Percentiles rank a stretch among this genome's conserved stretches.
These are phyloP conservation scores for Cytospora piceicola DNA, from an alignment of 2,329 filamentous ascomycete genomes.

Conservation along the genomic window DNA sequence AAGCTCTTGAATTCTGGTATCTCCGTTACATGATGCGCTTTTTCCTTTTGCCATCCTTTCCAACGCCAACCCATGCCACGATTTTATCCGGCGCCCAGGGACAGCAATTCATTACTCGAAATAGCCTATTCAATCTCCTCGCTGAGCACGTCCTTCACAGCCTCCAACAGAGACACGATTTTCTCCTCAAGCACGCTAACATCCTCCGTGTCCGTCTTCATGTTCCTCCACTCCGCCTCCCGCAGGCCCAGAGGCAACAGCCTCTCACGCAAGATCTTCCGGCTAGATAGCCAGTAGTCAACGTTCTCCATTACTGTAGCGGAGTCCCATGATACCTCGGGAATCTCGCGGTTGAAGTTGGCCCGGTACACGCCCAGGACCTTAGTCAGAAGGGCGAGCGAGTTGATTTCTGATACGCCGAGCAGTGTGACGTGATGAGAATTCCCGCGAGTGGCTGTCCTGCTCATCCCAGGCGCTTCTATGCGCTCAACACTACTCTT, in stretches of 20 bases:
- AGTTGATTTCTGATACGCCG: slow-evolving; percentile 77
- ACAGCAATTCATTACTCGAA: background rate
- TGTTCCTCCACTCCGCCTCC: slow-evolving; percentile 66
- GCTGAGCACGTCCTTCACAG: slow-evolving; percentile 58
- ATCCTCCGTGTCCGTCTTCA: slow-evolving; percentile 45
- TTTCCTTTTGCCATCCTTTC: slow-evolving; percentile 22
- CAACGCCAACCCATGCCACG: slow-evolving; percentile 28
- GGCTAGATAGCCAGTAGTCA: slow-evolving; percentile 76
- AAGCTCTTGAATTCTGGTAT: slow-evolving; percentile 25
- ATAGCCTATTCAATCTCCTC: slow-evolving; percentile 51
- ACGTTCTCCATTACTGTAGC: slow-evolving; percentile 76
- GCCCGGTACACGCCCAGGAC: slow-evolving; percentile 70
- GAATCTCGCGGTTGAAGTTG: slow-evolving; percentile 72
- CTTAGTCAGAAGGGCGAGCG: slow-evolving; percentile 73
- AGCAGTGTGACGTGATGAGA: slow-evolving; percentile 72
- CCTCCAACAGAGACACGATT: slow-evolving; percentile 70
- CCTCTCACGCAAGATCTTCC: slow-evolving; percentile 70
- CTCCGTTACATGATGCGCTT: slow-evolving; percentile 22
- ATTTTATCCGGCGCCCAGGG: slow-evolving; percentile 9
- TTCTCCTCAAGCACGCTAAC: slow-evolving; percentile 76
- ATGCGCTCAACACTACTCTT: slow-evolving; percentile 72
- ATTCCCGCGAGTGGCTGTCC: slow-evolving; percentile 53
- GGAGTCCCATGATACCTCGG: slow-evolving; percentile 75
- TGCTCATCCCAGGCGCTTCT: slow-evolving; percentile 61
- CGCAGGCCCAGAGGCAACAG: slow-evolving; percentile 74